These are phyloP conservation scores for Suhomyces vadensis DNA, from an alignment of 805 yeast genomes.

Conservation along the genomic window DNA sequence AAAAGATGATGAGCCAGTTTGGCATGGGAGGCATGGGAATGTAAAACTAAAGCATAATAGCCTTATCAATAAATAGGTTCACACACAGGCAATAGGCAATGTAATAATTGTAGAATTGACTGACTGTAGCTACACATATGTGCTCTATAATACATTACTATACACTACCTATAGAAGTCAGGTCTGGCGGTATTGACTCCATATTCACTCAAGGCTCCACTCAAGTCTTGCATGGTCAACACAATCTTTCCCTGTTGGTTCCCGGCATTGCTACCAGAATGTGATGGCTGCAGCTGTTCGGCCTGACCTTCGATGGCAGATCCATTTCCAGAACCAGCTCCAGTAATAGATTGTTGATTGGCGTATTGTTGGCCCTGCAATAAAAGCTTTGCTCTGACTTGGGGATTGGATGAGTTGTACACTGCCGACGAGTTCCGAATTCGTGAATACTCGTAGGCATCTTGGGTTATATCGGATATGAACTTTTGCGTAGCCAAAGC, in stretches of 20 bases:
- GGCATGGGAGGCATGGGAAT: conserved; percentile 33
- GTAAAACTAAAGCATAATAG: conserved; percentile 4
- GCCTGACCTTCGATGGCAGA: conserved; percentile 22
- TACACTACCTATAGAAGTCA: conserved; percentile 76
- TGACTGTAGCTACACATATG: not conserved
- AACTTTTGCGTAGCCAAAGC: conserved; percentile 97
- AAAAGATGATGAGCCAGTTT: conserved; percentile 66
- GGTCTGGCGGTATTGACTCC: conserved; percentile 90
- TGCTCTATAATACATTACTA: not conserved
- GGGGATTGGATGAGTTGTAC: conserved; percentile 83
- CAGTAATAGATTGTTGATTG: conserved; percentile 32
- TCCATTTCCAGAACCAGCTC: conserved; percentile 27
- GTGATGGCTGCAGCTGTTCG: conserved; percentile 40
- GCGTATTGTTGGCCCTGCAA: conserved; percentile 62
- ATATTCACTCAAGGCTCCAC: conserved; percentile 90
- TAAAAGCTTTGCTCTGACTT: conserved; percentile 77
- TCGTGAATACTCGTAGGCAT: conserved; percentile 93
- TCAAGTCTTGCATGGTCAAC: conserved; percentile 88
- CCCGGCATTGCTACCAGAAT: conserved; percentile 44
- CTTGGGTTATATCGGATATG: conserved; percentile 90
- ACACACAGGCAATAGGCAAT: no score
- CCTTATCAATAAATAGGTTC: no score
- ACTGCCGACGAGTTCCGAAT: conserved; percentile 88
- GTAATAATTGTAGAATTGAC: no score
- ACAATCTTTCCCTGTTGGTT: conserved; percentile 75